Base-by-base conservation (phyloP, 208 protist genomes). In the Plasmodiophora brassicae region DNA sequence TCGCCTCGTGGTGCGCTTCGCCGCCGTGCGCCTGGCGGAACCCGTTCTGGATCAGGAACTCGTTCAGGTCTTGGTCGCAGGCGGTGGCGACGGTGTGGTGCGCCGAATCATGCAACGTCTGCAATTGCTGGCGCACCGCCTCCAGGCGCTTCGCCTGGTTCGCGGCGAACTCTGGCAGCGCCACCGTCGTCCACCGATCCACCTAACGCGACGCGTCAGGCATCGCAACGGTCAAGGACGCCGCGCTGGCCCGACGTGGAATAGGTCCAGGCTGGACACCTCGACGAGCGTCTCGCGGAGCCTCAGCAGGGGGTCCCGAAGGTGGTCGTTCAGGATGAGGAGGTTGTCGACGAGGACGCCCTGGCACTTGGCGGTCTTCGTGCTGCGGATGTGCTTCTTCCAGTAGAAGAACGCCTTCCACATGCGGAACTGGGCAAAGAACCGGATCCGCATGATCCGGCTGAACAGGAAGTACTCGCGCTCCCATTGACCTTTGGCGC, bases 351-450 rank as follows among this genome's bases (percentile, higher is more conserved):
- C 90, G 45, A 98, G 92, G 87, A 94, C 94, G 54, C 90, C 92
- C 35, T 93, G 92, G 90, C 93, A 94, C 84, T 93, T 95, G 28
- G 89, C 85, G 46, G 95, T 95, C 28, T 93, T 94, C 46, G 94
- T 94, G 45, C 93, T 93, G 35, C 95, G 94, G 14, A 98, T 94
- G 25, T 96, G 92, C 65, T 91, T 94, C 83, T 94, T 94, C 95
- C 96, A 97, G 43, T 96, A 86, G 36, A 96, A 90, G 91, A 97
- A 98, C 90, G 94, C 95, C 85, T 96, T 95, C 96, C 96, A 98
- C 86, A 92, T 90, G 89, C 97, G 95, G 92, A 96, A 98, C 20
- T 97, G 92, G 28, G 92, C 88, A 89, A 98, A 97, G 41, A 98
- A 94, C 46, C 93, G 92, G 71, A 98, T 92, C 60, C 95, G 88